Conservation (phyloP, 176 grass and related monocot genomes). For the Carex scoparia region DNA sequence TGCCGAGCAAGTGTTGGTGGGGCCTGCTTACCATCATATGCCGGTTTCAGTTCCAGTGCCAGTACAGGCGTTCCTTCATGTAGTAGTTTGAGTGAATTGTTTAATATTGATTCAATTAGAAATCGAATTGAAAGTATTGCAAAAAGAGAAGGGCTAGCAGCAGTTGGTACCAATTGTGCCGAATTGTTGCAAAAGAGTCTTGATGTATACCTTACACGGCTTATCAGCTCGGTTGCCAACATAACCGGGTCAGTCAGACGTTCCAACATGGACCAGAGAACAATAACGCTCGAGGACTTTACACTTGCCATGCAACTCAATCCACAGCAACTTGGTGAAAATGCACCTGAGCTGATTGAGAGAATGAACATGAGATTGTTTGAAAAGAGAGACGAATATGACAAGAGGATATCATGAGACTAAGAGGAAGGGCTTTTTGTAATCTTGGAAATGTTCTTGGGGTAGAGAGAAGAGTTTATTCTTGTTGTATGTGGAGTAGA, state of each 20-base stretch:
- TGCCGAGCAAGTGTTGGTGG: slow-evolving; percentile 42
- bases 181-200: slow-evolving; percentile 72
- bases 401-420: slow-evolving; percentile 15
- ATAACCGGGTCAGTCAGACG: slow-evolving; percentile 34
- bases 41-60: slow-evolving; percentile 31
- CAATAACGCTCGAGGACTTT: slow-evolving; percentile 20
- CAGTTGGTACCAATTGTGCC: slow-evolving; percentile 60
- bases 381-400: slow-evolving; percentile 23
- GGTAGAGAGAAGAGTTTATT: slow-evolving; percentile 12
- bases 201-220: slow-evolving; percentile 62
- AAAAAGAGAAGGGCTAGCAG: slow-evolving; percentile 65
- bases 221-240: slow-evolving; percentile 61
- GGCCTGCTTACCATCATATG: slow-evolving; percentile 35
- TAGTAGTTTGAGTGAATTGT: slow-evolving; percentile 45
- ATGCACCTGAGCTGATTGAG: slow-evolving; percentile 18
- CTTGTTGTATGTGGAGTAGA: slow-evolving; percentile 31
- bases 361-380: slow-evolving; percentile 23
- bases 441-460: slow-evolving; percentile 16
- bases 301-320: slow-evolving; percentile 23
- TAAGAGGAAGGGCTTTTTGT: slow-evolving; percentile 11
- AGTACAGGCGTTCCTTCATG: slow-evolving; percentile 16
- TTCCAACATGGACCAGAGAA: not conserved
- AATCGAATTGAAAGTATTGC: slow-evolving; percentile 64
- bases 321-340: slow-evolving; percentile 15
- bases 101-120: slow-evolving; percentile 44